Base-by-base conservation (phyloP, 176 grass and related monocot species). In the Aegilops sharonensis region DNA sequence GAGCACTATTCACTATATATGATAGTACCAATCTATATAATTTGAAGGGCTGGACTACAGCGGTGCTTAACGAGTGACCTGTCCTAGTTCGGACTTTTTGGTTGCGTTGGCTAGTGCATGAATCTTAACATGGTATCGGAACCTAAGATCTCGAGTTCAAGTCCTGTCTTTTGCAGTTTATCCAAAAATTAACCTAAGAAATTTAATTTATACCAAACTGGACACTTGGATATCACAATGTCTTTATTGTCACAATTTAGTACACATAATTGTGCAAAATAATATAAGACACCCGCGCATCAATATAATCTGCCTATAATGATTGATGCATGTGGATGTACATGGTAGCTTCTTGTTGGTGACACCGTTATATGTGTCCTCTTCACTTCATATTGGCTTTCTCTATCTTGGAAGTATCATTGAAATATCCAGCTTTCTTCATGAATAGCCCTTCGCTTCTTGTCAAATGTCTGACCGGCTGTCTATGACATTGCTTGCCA, bases 281-380 rank as follows among this genome's bases (percentile, higher is more conserved):
- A n/a, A 37, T 35, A 78, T 30, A 86, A 21, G 37, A 86, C 20
- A 12, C 17, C 11, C 31, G 15, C 21, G 75, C 24, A 79, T 78
- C 32, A 79, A 69, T 9, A 36, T 85, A 48, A 60, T 11, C 61
- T 61, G 32, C 50, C 23, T 42, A 61, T 54, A 72, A 29, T 34
- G 17, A 72, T 72, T 72, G 45, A 80, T 80, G 36, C 48, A 13
- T 86, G 12, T 24, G 8, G 35, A 71, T 72, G 75, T 43, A 40
- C 30, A 75, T 50, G 35, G 18, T 61, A 80, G 61, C 30, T 77
- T 83, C 24, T 31, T 82, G 52, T 88, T 83, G 29, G 32, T 27
- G 31, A 60, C 17, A 77, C 24, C 14, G 5, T 75, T 75, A 25
- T 64, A 31, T 12, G 42, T 9, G 9, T 29, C 57, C 40, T 81